These are phyloP conservation scores for Cryphonectria carpinicola DNA, from an alignment of 2,329 filamentous ascomycete genomes.

Conservation along the genomic window DNA sequence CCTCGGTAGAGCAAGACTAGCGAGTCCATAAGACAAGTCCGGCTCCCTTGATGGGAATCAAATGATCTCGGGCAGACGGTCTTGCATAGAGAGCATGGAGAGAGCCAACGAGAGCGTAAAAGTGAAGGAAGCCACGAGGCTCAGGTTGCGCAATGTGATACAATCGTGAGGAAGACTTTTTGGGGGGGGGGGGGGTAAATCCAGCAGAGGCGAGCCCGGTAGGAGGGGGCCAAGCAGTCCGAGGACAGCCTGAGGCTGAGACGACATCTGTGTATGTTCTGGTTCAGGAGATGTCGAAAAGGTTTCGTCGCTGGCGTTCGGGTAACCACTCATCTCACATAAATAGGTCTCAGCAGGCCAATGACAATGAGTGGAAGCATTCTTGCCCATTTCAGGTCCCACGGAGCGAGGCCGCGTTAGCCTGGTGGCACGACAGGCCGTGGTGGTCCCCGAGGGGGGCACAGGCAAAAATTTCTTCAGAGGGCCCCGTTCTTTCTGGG, in stretches of 20 bases:
- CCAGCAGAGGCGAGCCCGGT: neutral
- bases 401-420: conserved; percentile 16
- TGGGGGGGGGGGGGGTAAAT: too few relatives aligned
- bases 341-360: conserved; percentile 5
- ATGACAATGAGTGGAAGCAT: neutral
- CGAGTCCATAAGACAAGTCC: neutral
- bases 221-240: neutral
- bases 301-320: conserved; percentile 3
- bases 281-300: neutral
- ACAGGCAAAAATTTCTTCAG: neutral
- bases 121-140: neutral
- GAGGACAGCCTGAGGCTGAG: neutral
- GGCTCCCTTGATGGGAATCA: neutral
- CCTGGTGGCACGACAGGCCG: conserved; percentile 25
- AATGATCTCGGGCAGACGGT: neutral
- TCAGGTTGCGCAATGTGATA: neutral
- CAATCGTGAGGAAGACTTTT: neutral
- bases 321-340: conserved; percentile 1
- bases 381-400: neutral
- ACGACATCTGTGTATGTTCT: neutral
- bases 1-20: conserved; percentile 6
- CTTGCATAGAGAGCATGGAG: neutral
- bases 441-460: conserved; percentile 20
- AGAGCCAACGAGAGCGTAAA: neutral
- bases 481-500: conserved; percentile 1